Conservation (phyloP, 2,329 filamentous ascomycete species). For the Fusarium lyarnte region DNA sequence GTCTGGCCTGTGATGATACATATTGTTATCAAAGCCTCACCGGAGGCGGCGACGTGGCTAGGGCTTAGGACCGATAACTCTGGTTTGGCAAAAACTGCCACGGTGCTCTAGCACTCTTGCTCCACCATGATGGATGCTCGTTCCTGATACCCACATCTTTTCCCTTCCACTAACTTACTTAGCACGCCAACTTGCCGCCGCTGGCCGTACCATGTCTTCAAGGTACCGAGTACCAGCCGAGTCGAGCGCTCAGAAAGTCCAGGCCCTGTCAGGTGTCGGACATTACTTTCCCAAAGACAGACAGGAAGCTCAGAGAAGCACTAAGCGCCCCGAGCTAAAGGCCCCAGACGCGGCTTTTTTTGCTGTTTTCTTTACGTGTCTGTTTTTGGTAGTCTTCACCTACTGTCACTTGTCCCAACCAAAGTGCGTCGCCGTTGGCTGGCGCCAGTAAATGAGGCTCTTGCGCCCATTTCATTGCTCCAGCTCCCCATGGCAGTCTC, state of each 20-base stretch:
- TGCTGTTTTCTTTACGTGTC: constrained; percentile 42
- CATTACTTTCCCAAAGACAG: constrained; percentile 35
- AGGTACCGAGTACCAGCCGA: constrained; percentile 25
- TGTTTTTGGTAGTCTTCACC: constrained; percentile 21
- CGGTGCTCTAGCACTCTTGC: constrained; percentile 14
- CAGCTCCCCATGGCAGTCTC: constrained; percentile 20
- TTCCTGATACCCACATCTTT: constrained; percentile 38
- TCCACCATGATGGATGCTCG: constrained; percentile 30
- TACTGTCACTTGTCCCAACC: constrained; percentile 38
- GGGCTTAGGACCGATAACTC: constrained; percentile 35
- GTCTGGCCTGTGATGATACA: constrained; percentile 2
- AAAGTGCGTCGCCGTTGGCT: constrained; percentile 28
- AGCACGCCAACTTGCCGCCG: constrained; percentile 40
- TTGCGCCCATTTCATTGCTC: constrained; percentile 1
- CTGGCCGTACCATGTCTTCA: constrained; percentile 37
- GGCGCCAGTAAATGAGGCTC: constrained; percentile 39
- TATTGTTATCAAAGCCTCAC: constrained; percentile 26
- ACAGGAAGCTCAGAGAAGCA: not conserved
- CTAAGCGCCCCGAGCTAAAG: constrained; percentile 29
- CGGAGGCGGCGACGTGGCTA: constrained; percentile 29
- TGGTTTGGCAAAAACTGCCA: constrained; percentile 26
- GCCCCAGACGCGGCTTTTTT: constrained; percentile 36
- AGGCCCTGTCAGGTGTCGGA: constrained; percentile 41
- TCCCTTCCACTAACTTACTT: constrained; percentile 25
- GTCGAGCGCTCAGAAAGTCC: constrained; percentile 24